Evolutionary conservation across 1,139 yeast species (phyloP).

Genomic region (Geotrichum phurueaensis): DNA sequence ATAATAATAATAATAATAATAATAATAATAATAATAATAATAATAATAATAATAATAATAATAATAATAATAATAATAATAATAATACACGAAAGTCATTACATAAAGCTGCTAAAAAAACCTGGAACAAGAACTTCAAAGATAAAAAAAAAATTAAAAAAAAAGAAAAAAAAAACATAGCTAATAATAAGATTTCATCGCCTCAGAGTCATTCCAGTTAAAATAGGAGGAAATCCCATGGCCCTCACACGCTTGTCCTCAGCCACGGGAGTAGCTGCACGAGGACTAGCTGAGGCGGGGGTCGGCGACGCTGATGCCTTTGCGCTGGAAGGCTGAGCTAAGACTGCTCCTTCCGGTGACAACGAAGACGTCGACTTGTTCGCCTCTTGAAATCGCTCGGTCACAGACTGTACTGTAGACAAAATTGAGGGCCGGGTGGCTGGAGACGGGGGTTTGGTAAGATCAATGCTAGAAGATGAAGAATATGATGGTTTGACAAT

Average conservation of each 20-base stretch:
- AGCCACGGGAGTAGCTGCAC: conserved; percentile 10
- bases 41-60: too few species aligned
- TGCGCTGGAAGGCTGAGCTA: conserved; percentile 21
- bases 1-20: too few species aligned
- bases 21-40: too few species aligned
- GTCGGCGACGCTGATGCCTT: conserved; percentile 20
- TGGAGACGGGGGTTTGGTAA: background rate
- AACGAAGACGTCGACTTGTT: background rate
- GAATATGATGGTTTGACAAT: background rate
- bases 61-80: background rate
- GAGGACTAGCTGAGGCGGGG: conserved; percentile 21
- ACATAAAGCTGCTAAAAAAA: conserved; percentile 10
- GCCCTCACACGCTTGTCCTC: conserved; percentile 27
- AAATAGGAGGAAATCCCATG: conserved; percentile 32
- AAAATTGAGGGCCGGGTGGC: background rate
- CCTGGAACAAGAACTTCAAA: background rate
- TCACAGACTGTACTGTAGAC: background rate
- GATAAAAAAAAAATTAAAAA: background rate
- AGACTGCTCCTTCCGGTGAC: background rate
- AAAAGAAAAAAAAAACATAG: background rate
- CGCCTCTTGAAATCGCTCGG: conserved; percentile 3
- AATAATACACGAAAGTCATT: conserved; percentile 9
- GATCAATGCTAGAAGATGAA: background rate
- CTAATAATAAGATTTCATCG: too few species aligned
- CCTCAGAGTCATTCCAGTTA: conserved; percentile 22